Evolutionary conservation across 225 moss, liverwort and hornwort species (phyloP).

Genomic region (Pleurozium schreberi): DNA sequence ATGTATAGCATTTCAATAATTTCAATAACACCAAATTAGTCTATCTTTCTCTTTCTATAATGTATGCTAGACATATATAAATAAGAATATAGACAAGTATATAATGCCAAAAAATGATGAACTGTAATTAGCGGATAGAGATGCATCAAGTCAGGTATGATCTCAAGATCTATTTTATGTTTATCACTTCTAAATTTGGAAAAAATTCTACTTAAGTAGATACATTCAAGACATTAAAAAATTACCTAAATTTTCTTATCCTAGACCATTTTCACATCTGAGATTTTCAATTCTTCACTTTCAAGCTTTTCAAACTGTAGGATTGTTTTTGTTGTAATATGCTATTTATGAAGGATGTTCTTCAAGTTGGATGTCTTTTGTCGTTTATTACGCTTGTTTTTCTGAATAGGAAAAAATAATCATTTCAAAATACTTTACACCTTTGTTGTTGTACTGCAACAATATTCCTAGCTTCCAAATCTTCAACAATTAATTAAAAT

Average conservation of each 20-base stretch:
- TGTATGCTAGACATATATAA: background rate
- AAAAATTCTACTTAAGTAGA: no score
- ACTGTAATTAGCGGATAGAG: background rate
- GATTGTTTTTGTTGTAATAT: background rate
- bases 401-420: background rate
- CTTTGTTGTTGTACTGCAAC: background rate
- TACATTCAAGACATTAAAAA: background rate
- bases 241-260: background rate
- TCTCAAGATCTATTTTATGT: background rate
- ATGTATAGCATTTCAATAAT: background rate
- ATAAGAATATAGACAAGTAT: background rate
- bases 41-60: no score
- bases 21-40: background rate
- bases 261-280: accelerated
- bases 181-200: background rate
- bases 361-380: constrained; percentile 43
- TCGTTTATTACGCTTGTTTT: constrained; percentile 5
- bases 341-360: constrained; percentile 56
- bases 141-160: no score
- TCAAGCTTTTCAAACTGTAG: background rate
- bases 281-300: no score
- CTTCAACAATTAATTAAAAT: background rate
- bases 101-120: no score
- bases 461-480: background rate
- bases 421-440: background rate